These are phyloP conservation scores for Phytophthora syringae DNA, from an alignment of 352 stramenopile species.

Conservation along the genomic window DNA sequence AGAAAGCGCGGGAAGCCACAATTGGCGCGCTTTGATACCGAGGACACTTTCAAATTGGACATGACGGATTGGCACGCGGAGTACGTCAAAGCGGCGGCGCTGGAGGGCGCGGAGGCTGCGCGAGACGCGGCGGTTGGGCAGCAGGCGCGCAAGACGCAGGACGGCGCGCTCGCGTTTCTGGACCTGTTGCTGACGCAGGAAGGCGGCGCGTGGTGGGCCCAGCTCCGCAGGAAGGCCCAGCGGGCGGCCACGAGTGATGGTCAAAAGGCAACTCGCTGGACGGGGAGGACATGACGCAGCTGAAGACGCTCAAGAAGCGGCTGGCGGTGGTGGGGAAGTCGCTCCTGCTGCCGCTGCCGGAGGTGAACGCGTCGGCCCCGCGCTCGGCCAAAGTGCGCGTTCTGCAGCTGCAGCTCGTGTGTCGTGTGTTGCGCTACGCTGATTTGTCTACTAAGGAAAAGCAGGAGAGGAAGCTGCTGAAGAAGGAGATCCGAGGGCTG, in stretches of 20 bases:
- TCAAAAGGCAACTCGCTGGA: background rate
- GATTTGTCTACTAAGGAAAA: constrained; percentile 30
- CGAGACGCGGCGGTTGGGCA: background rate
- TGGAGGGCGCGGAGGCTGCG: constrained; percentile 12
- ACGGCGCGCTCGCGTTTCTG: constrained; percentile 33
- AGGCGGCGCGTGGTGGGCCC: constrained; percentile 39
- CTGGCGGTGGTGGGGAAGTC: constrained; percentile 25
- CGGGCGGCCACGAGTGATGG: constrained; percentile 12
- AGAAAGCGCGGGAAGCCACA: no score
- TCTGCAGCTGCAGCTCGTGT: constrained; percentile 75
- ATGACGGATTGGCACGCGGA: constrained; percentile 31
- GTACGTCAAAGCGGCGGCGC: constrained; percentile 27
- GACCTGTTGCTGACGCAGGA: constrained; percentile 34
- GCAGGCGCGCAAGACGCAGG: constrained; percentile 12
- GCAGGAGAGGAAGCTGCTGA: constrained; percentile 46
- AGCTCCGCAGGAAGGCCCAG: constrained; percentile 7
- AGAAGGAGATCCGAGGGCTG: constrained; percentile 71
- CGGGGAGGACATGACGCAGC: constrained; percentile 19
- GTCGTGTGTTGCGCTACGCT: constrained; percentile 52
- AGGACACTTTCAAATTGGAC: constrained; percentile 27
- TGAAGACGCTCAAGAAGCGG: constrained; percentile 24
- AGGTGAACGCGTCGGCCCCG: constrained; percentile 37
- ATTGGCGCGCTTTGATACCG: no score
- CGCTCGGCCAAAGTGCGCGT: constrained; percentile 51
- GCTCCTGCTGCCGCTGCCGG: constrained; percentile 33